Evolutionary conservation across 495 filamentous ascomycete species (phyloP).

Genomic region (Daldinia loculata): DNA sequence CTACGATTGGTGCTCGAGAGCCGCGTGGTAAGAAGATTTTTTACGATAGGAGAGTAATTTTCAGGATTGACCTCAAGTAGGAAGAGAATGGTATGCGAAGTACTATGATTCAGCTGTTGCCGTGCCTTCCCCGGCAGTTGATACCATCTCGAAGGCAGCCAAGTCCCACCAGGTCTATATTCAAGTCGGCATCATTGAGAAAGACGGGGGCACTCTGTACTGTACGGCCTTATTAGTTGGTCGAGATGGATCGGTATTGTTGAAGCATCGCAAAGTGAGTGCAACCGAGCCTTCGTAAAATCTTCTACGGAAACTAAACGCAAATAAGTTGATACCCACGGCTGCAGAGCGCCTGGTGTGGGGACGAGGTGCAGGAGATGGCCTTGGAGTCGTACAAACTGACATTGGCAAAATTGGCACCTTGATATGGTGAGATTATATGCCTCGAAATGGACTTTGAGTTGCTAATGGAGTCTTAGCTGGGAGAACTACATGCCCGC

Average conservation of each 20-base stretch:
- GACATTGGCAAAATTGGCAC: conserved; percentile 55
- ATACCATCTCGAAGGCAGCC: conserved; percentile 47
- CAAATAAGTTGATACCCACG: conserved; percentile 50
- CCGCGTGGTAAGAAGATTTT: conserved; percentile 46
- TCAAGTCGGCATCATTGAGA: conserved; percentile 54
- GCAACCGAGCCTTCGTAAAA: neutral
- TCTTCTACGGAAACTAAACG: conserved; percentile 18
- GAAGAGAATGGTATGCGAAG: conserved; percentile 53
- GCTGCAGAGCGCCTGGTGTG: conserved; percentile 53
- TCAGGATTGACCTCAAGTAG: conserved; percentile 33
- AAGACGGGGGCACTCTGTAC: conserved; percentile 54
- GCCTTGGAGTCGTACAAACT: conserved; percentile 51
- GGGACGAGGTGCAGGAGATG: conserved; percentile 53
- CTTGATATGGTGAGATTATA: conserved; percentile 49
- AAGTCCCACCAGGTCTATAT: conserved; percentile 48
- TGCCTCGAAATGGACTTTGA: neutral
- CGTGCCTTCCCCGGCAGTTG: conserved; percentile 49
- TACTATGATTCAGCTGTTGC: conserved; percentile 51
- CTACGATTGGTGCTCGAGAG: conserved; percentile 53
- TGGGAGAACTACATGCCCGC: conserved; percentile 60
- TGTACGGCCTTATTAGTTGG: conserved; percentile 51
- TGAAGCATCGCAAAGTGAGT: conserved; percentile 52
- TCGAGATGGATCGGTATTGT: conserved; percentile 47
- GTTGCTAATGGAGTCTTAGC: conserved; percentile 28
- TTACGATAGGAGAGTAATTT: conserved; percentile 1